Evolutionary conservation across 139 green algal genomes (phyloP), one percentile per base, ranked within the genome.

Genomic region (Micractinium sp.): DNA sequence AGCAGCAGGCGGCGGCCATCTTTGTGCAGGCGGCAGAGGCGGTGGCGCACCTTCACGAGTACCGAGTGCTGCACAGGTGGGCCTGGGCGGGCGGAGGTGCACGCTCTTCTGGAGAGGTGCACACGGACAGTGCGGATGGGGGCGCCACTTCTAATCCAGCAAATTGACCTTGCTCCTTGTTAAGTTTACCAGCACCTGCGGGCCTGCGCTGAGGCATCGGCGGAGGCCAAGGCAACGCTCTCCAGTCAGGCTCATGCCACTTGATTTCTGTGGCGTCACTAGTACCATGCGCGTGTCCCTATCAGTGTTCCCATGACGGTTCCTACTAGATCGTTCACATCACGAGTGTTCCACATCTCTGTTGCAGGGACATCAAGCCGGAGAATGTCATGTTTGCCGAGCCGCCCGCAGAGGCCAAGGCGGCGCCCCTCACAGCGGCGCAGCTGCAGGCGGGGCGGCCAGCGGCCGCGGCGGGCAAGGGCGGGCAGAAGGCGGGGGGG

Each of bases 331-430:
- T 63, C 36, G 4, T 84, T 20, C 29, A n/a, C 60, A 86, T 76
- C 14, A 56, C 63, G 22, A n/a, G n/a, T n/a, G n/a, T n/a, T n/a
- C n/a, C 63, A 41, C 15, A 25, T 29, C 74, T 81, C n/a, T 3
- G 13, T n/a, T 38, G 47, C 85, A 85, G 93, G 23, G 93, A 95
- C 77, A 87, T 95, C 86, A 95, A 95, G 88, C 91, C 87, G n/a
- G 93, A 95, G 76, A 95, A 95, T 41, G 56, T 95, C 19, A 77
- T 95, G 60, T 95, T 93, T 89, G 88, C 83, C 0, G 75, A 88
- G 16, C 82, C 82, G 41, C 67, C 83, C 23, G 67, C 38, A 18
- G 83, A 69, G 67, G 38, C 67, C 16, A 63, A 63, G 35, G 61
- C 63, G 12, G 71, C 87, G 36, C 61, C 89, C 3, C 35, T 85